Conservation (phyloP, 2,329 filamentous ascomycete genomes). For the Phaeophleospora eucalypticola region DNA sequence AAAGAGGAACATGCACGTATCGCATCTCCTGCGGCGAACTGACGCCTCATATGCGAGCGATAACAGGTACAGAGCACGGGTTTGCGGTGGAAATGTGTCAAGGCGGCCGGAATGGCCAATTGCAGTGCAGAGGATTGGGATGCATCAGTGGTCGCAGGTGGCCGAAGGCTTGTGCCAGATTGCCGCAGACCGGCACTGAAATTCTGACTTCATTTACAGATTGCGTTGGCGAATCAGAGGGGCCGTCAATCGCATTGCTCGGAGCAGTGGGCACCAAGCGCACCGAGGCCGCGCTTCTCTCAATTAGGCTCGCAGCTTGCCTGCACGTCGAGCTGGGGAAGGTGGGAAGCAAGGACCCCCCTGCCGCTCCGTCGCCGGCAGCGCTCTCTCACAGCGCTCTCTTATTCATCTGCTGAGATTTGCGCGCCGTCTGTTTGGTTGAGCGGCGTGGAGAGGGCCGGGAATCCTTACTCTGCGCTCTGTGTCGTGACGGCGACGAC, state of each 20-base stretch:
- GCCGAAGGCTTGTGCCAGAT: background rate
- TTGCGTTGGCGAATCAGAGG: slow-evolving; percentile 15
- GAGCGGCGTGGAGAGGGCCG: background rate
- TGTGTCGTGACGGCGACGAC: background rate
- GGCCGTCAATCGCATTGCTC: slow-evolving; percentile 4
- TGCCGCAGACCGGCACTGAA: slow-evolving; percentile 12
- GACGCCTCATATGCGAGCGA: slow-evolving; percentile 21
- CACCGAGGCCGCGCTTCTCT: background rate
- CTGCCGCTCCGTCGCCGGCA: too few relatives aligned
- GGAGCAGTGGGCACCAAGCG: slow-evolving; percentile 2
- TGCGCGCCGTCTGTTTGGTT: background rate
- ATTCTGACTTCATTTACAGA: slow-evolving; percentile 18
- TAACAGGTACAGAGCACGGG: slow-evolving; percentile 7
- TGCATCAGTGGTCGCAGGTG: background rate
- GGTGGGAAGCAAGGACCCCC: background rate
- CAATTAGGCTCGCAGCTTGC: background rate
- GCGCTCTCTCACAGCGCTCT: too few relatives aligned
- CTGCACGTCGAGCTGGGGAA: background rate
- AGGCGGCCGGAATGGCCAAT: background rate
- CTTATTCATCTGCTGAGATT: background rate
- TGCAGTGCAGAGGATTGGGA: background rate
- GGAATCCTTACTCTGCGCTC: background rate
- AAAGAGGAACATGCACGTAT: background rate
- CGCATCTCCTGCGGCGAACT: slow-evolving; percentile 1
- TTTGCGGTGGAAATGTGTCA: background rate